These are phyloP conservation scores for Penicillium waksmanii DNA, from an alignment of 495 filamentous ascomycete species.

Conservation along the genomic window DNA sequence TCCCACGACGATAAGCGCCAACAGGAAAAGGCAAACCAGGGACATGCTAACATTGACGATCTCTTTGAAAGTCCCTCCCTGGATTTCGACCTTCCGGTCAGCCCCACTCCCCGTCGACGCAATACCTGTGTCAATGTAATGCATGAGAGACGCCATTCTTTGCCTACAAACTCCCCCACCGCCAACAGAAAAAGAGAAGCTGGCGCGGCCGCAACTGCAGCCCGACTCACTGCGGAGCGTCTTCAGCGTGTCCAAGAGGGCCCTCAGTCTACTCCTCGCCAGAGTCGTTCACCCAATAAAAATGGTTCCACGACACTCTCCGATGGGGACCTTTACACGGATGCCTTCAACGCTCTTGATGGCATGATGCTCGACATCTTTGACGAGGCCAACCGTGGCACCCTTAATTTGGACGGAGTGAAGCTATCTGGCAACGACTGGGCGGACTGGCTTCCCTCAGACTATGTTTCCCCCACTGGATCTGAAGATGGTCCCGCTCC, in stretches of 20 bases:
- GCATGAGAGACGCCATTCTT: conserved; percentile 52
- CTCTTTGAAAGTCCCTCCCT: conserved; percentile 59
- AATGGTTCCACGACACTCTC: conserved; percentile 25
- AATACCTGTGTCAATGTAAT: conserved; percentile 45
- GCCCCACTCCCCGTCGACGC: conserved; percentile 61
- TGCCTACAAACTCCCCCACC: conserved; percentile 42
- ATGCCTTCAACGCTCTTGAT: conserved; percentile 37
- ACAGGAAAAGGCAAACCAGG: conserved; percentile 55
- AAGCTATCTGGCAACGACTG: conserved; percentile 35
- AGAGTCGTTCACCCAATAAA: conserved; percentile 33
- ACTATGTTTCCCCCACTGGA: conserved; percentile 40
- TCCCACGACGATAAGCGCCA: conserved; percentile 38
- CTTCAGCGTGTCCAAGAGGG: conserved; percentile 43
- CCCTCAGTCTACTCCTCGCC: conserved; percentile 29
- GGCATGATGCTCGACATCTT: conserved; percentile 50
- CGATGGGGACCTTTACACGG: conserved; percentile 29
- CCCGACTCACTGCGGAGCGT: conserved; percentile 40
- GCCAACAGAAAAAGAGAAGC: conserved; percentile 32
- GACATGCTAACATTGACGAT: conserved; percentile 55
- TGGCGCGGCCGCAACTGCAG: conserved; percentile 28
- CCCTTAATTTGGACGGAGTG: conserved; percentile 32
- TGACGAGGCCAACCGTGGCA: conserved; percentile 28
- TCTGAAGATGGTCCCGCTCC: conserved; percentile 32
- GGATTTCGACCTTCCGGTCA: conserved; percentile 57
- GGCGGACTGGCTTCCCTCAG: conserved; percentile 44